Percentiles rank a stretch among this genome's conserved stretches.
Conservation (phyloP, 225 moss, liverwort and hornwort genomes). For the Sphagnum tenellum region DNA sequence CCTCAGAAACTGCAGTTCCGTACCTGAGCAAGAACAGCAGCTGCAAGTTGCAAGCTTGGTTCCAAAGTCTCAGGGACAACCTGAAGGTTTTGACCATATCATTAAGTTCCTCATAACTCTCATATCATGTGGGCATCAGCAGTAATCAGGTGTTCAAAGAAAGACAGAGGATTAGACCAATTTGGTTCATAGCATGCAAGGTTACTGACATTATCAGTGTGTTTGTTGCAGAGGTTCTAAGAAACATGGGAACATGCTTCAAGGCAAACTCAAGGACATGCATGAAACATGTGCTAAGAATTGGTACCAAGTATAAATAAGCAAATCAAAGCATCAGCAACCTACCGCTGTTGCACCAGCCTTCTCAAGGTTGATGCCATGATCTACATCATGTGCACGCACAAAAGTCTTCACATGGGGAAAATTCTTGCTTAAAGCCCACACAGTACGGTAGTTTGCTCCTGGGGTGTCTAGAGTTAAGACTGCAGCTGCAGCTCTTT, state of each 20-base stretch:
- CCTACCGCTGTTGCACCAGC: slow-evolving; percentile 97
- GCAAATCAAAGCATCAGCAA: no score
- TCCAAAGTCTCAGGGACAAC: slow-evolving; percentile 98
- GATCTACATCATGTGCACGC: slow-evolving; percentile 96
- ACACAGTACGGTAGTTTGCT: slow-evolving; percentile 93
- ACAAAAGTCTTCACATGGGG: slow-evolving; percentile 95
- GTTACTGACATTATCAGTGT: no score
- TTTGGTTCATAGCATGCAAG: no score
- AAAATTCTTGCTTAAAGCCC: slow-evolving; percentile 92
- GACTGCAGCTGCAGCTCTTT: slow-evolving; percentile 89
- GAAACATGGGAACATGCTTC: no score
- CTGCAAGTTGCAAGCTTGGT: slow-evolving; percentile 96
- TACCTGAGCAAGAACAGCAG: slow-evolving; percentile 97
- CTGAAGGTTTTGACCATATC: slow-evolving; percentile 16
- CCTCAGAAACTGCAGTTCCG: not conserved
- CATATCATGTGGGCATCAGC: no score
- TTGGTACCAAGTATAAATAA: no score
- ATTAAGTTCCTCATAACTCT: no score
- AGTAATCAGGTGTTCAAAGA: no score
- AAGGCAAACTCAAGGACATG: no score
- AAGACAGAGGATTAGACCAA: no score
- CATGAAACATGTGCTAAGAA: no score
- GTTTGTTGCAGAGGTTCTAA: no score
- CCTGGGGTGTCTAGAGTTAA: slow-evolving; percentile 94
- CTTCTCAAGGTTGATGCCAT: slow-evolving; percentile 91